Evolutionary conservation across 148 eudicot genomes (phyloP), one percentile per base, ranked within the genome.

Genomic region (Hydrangea macrophylla): DNA sequence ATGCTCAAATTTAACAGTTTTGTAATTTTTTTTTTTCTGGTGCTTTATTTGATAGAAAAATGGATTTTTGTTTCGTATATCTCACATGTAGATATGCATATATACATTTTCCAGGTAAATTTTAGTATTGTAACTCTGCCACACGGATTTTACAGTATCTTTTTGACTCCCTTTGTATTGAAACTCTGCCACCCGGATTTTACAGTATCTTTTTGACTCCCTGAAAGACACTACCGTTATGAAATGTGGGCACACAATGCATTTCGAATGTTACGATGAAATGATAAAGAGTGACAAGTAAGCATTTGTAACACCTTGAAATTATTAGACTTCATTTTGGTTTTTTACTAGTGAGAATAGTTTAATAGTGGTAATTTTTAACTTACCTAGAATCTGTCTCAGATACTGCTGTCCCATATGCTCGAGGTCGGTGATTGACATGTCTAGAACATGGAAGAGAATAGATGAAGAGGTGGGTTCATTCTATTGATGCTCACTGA

Each of bases 201-300:
- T 62, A 28, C 82, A 94, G 99, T 94, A 86, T 79, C 97, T 94
- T 56, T 94, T 94, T 74, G 99, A 94, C 77, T 90, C 99, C 3
- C 64, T 94, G 62, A 89, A 94, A 77, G 96, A 87, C 67, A 89
- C 93, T 39, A 77, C 78, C 20, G 97, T 94, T 32, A 79, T 94
- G 93, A 82, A 78, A 76, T 94, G 99, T 83, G 99, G 99, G 60
- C 99, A 94, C 71, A 94, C 99, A 9, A 94, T 94, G 91, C 99
- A 94, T 74, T 67, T 59, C 62, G 96, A 94, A 67, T 94, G 99
- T 75, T 85, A 81, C 73, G 64, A 83, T 54, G 97, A 94, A 88
- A 89, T 94, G 93, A 74, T 90, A 58, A 91, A 84, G 85, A 93
- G 83, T 36, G 96, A 88, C 67, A 88, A 89, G 99, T 94, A 84